phyloP scores from a whole-genome alignment of 176 grass and related monocot genomes.

The Oryza brachyantha region DNA sequence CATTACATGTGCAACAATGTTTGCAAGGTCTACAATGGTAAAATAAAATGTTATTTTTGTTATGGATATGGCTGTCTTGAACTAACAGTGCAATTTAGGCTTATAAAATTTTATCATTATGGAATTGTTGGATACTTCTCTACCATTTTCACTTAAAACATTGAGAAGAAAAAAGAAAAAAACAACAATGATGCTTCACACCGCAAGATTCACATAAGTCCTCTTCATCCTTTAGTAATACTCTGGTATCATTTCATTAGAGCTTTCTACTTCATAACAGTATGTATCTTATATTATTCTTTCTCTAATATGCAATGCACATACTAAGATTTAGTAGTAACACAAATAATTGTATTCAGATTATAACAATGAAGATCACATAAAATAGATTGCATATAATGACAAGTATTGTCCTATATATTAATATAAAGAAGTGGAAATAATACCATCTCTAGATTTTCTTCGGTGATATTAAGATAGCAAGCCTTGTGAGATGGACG shows the following conservation, averaged over 20 bases:
- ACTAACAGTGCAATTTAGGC: neutral
- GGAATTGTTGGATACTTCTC: too few relatives aligned
- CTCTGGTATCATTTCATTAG: neutral
- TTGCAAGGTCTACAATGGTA: neutral
- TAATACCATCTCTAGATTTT: conserved; percentile 50
- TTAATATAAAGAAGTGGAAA: neutral
- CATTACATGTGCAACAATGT: too few relatives aligned
- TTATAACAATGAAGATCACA: neutral
- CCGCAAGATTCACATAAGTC: neutral
- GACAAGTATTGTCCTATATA: neutral
- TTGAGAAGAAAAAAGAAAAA: neutral
- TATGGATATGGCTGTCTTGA: neutral
- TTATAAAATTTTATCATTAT: neutral
- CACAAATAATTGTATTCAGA: neutral
- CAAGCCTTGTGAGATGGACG: conserved; percentile 25
- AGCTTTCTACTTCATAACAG: neutral
- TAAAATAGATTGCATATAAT: neutral
- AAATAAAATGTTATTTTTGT: neutral
- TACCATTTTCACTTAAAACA: neutral
- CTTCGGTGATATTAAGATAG: conserved; percentile 53
- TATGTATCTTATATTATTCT: neutral
- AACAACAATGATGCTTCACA: neutral
- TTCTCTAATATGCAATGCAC: neutral
- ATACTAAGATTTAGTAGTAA: neutral
- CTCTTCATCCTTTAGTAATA: neutral